phyloP scores from a whole-genome alignment of 2,329 filamentous ascomycete species.

The Pseudogymnoascus sp. region DNA sequence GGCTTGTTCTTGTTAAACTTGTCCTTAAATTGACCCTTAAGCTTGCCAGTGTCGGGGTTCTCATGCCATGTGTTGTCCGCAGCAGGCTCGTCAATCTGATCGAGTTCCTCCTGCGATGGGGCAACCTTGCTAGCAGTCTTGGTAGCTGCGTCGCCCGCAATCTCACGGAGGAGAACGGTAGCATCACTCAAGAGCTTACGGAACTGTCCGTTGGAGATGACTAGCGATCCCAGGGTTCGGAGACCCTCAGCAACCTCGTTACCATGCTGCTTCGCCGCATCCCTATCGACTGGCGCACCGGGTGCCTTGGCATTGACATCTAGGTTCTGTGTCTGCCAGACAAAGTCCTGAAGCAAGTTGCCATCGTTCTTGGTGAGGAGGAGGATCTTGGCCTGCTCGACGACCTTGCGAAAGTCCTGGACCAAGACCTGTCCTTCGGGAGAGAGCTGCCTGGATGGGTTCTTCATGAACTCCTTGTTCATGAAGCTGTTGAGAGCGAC shows the following conservation, averaged over 20 bases:
- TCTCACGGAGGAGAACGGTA: slow-evolving; percentile 72
- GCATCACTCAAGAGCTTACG: slow-evolving; percentile 74
- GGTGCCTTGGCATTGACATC: slow-evolving; percentile 54
- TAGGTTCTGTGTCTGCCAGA: slow-evolving; percentile 83
- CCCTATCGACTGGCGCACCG: slow-evolving; percentile 62
- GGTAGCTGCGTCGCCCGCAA: slow-evolving; percentile 79
- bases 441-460: slow-evolving; percentile 70
- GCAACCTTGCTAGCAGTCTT: slow-evolving; percentile 69
- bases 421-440: slow-evolving; percentile 73
- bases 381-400: slow-evolving; percentile 76
- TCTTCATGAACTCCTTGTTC: slow-evolving; percentile 58
- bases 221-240: slow-evolving; percentile 75
- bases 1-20: slow-evolving; percentile 48
- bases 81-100: slow-evolving; percentile 73
- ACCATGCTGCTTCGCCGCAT: slow-evolving; percentile 71
- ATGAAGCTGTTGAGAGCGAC: slow-evolving; percentile 86
- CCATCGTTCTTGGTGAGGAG: slow-evolving; percentile 91
- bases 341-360: slow-evolving; percentile 90
- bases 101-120: slow-evolving; percentile 67
- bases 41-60: slow-evolving; percentile 57
- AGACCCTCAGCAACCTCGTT: slow-evolving; percentile 77
- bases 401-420: slow-evolving; percentile 66
- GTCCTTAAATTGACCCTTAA: slow-evolving; percentile 61
- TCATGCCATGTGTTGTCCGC: slow-evolving; percentile 94
- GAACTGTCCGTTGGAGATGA: slow-evolving; percentile 95